Evolutionary conservation across 2,329 filamentous ascomycete species (phyloP).

Genomic region (Mycosphaerella sp.): DNA sequence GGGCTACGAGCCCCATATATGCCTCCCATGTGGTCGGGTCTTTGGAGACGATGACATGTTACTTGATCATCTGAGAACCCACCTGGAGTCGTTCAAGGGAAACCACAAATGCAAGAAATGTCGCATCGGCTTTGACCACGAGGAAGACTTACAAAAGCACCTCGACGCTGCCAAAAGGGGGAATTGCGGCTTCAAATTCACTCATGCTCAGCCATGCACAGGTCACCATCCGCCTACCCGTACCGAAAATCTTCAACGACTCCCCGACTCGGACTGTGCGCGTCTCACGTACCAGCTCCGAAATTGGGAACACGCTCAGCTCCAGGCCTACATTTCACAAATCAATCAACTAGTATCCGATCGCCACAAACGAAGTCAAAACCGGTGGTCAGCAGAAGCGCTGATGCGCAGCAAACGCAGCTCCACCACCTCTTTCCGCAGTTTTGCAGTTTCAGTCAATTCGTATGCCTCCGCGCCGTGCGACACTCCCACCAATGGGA

Average conservation of each 20-base stretch:
- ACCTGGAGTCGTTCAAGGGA: conserved; percentile 25
- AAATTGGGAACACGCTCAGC: conserved; percentile 28
- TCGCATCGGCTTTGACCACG: conserved; percentile 25
- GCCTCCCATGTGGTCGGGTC: conserved; percentile 22
- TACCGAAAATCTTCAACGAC: conserved; percentile 4
- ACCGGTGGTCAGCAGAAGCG: conserved; percentile 25
- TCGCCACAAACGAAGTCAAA: conserved; percentile 15
- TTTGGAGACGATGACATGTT: conserved; percentile 25
- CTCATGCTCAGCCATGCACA: conserved; percentile 21
- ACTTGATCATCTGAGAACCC: conserved; percentile 20
- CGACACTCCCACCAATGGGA: conserved; percentile 20
- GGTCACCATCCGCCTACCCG: conserved; percentile 26
- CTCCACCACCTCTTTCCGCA: conserved; percentile 19
- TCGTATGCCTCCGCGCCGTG: conserved; percentile 27
- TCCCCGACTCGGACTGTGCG: conserved; percentile 24
- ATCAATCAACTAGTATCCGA: conserved; percentile 22
- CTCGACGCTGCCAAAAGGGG: conserved; percentile 17
- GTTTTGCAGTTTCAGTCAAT: conserved; percentile 25
- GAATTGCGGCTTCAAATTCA: conserved; percentile 28
- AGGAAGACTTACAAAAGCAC: conserved; percentile 24
- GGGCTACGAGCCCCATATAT: conserved; percentile 18
- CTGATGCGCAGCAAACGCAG: conserved; percentile 16
- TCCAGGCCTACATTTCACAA: conserved; percentile 24
- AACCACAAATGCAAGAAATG: conserved; percentile 24
- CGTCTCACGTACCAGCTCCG: conserved; percentile 23